Evolutionary conservation across 2,329 filamentous ascomycete genomes (phyloP).

Genomic region (Fusarium buxicola): DNA sequence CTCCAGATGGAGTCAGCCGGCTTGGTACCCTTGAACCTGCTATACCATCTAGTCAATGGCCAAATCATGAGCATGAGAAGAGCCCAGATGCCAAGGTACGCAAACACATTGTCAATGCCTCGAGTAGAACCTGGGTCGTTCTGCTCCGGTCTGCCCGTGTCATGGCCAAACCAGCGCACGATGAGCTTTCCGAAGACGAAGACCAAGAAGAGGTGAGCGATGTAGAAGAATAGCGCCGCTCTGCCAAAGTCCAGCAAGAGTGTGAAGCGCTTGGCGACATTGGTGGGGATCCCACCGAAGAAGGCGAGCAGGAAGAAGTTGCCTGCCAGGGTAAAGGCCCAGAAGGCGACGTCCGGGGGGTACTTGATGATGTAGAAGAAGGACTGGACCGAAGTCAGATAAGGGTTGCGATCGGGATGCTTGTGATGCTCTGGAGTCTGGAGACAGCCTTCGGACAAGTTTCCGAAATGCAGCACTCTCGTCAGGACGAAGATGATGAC

Average conservation of each 20-base stretch:
- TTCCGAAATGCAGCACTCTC: constrained; percentile 55
- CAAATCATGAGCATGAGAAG: constrained; percentile 53
- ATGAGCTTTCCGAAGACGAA: constrained; percentile 44
- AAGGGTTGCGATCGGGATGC: constrained; percentile 52
- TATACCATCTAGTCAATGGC: constrained; percentile 56
- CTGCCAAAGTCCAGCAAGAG: constrained; percentile 58
- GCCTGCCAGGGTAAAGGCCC: constrained; percentile 54
- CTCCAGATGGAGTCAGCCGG: constrained; percentile 59
- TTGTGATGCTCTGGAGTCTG: constrained; percentile 52
- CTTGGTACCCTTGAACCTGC: constrained; percentile 57
- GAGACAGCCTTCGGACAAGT: constrained; percentile 58
- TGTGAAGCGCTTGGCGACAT: constrained; percentile 46
- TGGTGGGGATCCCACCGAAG: constrained; percentile 51
- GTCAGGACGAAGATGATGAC: constrained; percentile 55
- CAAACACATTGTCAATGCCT: constrained; percentile 54
- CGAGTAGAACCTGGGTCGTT: constrained; percentile 40
- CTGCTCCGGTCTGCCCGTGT: constrained; percentile 44
- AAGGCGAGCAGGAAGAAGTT: constrained; percentile 55
- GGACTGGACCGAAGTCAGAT: constrained; percentile 54
- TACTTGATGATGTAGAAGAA: constrained; percentile 63
- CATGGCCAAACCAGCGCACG: constrained; percentile 51
- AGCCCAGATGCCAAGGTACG: constrained; percentile 53
- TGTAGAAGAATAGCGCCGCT: constrained; percentile 61
- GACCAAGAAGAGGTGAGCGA: constrained; percentile 53
- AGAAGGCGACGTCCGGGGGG: constrained; percentile 60